These are phyloP conservation scores for Coleophoma eucalyptorum DNA, from an alignment of 2,329 filamentous ascomycete species.

Conservation along the genomic window DNA sequence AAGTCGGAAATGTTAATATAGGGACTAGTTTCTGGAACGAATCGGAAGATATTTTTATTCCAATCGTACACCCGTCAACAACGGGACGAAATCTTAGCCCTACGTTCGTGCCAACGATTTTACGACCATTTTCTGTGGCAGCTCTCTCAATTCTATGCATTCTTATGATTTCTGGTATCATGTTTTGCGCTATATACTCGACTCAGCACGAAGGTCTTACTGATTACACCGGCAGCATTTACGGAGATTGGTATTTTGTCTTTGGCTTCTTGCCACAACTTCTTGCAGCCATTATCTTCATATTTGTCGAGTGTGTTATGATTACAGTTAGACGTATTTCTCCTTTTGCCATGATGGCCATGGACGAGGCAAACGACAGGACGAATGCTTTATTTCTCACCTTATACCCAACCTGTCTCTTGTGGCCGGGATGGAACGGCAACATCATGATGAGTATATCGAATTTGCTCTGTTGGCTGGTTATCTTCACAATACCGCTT, in stretches of 20 bases:
- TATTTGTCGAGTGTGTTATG: conserved; percentile 76
- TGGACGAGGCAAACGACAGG: conserved; percentile 53
- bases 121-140: conserved; percentile 64
- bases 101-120: conserved; percentile 65
- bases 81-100: conserved; percentile 47
- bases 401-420: conserved; percentile 55
- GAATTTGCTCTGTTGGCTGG: conserved; percentile 70
- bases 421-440: conserved; percentile 67
- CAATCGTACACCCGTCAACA: conserved; percentile 36
- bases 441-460: conserved; percentile 64
- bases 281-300: conserved; percentile 63
- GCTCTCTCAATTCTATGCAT: conserved; percentile 58
- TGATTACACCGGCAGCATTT: conserved; percentile 61
- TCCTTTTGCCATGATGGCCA: conserved; percentile 76
- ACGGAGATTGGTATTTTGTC: conserved; percentile 74
- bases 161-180: conserved; percentile 67
- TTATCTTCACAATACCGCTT: conserved; percentile 76
- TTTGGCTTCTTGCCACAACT: conserved; percentile 84
- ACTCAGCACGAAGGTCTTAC: conserved; percentile 59
- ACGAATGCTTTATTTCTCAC: conserved; percentile 63
- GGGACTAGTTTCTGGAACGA: conserved; percentile 10
- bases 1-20: conserved; percentile 3
- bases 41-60: conserved; percentile 39
- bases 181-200: conserved; percentile 71
- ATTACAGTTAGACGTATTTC: conserved; percentile 70